These are phyloP conservation scores for Aspergillus terreus DNA, from an alignment of 2,329 filamentous ascomycete species.

Conservation along the genomic window DNA sequence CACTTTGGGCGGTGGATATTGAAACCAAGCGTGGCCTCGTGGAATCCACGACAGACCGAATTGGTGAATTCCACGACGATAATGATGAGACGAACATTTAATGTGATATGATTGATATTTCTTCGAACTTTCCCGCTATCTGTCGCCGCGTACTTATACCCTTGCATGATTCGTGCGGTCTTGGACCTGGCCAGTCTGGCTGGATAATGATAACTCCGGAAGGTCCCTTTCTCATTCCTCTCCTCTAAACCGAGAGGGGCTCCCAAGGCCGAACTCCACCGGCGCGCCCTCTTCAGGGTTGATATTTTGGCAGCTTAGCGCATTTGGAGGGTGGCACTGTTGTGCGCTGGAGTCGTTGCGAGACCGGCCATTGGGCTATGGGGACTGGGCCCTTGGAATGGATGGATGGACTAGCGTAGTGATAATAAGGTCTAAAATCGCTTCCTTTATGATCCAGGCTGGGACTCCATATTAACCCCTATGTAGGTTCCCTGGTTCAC, in stretches of 20 bases:
- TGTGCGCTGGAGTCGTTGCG: not conserved
- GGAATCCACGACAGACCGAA: constrained; percentile 18
- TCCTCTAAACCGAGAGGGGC: not conserved
- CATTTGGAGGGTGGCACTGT: not conserved
- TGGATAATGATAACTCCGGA: too few relatives aligned
- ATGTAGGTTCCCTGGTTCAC: too few relatives aligned
- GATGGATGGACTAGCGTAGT: not conserved
- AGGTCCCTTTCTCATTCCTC: not conserved
- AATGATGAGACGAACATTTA: constrained; percentile 28
- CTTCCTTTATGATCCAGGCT: not conserved
- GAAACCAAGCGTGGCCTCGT: constrained; percentile 54
- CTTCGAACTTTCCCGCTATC: not conserved
- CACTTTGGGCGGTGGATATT: constrained; percentile 77
- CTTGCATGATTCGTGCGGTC: not conserved
- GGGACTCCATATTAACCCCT: not conserved
- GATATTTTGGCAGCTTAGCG: not conserved
- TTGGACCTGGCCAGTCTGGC: not conserved
- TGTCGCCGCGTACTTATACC: not conserved
- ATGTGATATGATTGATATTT: constrained; percentile 1
- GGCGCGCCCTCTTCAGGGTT: not conserved
- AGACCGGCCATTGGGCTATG: not conserved
- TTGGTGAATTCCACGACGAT: constrained; percentile 31
- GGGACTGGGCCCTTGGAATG: not conserved
- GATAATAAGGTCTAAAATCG: not conserved
- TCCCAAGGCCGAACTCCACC: not conserved